phyloP scores from a whole-genome alignment of 306 rosid species.

The Prunus mira region DNA sequence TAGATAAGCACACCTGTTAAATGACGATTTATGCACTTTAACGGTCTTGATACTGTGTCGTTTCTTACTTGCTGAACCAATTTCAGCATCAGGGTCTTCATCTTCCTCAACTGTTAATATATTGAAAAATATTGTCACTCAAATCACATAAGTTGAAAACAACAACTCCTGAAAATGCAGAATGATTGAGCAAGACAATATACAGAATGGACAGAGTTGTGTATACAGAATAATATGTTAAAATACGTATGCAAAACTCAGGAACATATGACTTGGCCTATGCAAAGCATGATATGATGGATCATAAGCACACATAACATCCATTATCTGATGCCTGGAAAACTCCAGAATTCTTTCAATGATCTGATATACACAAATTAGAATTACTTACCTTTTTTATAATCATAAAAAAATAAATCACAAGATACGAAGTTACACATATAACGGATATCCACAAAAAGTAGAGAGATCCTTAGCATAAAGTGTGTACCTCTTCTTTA shows the following conservation, averaged over 20 bases:
- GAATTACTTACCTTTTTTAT: slow-evolving; percentile 17
- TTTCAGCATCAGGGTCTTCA: slow-evolving; percentile 68
- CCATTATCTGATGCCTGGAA: slow-evolving; percentile 86
- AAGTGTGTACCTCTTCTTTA: slow-evolving; percentile 77
- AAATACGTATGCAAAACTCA: not conserved
- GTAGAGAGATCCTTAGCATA: not conserved
- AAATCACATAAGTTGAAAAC: not conserved
- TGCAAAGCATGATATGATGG: slow-evolving; percentile 88
- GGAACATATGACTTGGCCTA: slow-evolving; percentile 42
- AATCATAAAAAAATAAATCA: not conserved
- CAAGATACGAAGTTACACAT: not conserved
- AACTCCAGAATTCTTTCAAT: slow-evolving; percentile 97
- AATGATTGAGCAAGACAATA: not conserved
- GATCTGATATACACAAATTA: slow-evolving; percentile 45
- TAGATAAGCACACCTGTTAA: slow-evolving; percentile 60
- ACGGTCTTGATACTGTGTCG: slow-evolving; percentile 66
- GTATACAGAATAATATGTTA: not conserved
- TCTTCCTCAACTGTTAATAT: slow-evolving; percentile 58
- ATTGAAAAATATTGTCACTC: not conserved
- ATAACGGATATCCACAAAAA: slow-evolving; percentile 1
- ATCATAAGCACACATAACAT: slow-evolving; percentile 90
- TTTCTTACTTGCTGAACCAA: slow-evolving; percentile 82
- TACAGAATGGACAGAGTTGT: not conserved
- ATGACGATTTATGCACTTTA: slow-evolving; percentile 62
- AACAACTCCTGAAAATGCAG: not conserved